Conservation (phyloP, 1,139 yeast species). For the Eremothecium gossypii region DNA sequence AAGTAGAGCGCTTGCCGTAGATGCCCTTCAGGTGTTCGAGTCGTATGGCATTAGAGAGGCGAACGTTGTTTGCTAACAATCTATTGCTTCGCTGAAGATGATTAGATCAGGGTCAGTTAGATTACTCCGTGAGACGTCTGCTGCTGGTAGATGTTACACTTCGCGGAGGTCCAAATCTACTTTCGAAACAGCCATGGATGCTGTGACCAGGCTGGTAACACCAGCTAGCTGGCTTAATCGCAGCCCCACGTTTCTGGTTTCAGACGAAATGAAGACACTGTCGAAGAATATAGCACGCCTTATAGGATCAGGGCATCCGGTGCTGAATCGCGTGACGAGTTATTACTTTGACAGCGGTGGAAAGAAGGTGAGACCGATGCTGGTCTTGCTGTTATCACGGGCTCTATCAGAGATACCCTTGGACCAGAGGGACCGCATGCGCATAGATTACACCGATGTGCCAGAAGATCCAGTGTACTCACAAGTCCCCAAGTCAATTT, state of each 20-base stretch:
- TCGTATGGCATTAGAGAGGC: no score
- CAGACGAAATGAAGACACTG: conserved; percentile 84
- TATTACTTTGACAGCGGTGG: conserved; percentile 96
- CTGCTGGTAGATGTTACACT: not conserved
- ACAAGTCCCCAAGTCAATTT: conserved; percentile 14
- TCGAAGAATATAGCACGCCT: conserved; percentile 80
- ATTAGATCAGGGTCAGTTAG: not conserved
- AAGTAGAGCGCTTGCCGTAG: no score
- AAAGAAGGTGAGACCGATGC: conserved; percentile 85
- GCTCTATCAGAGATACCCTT: conserved; percentile 72
- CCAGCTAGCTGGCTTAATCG: conserved; percentile 44
- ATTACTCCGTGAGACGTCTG: not conserved
- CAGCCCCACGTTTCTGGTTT: conserved; percentile 89
- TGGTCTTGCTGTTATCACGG: conserved; percentile 73
- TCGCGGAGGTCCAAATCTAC: conserved; percentile 31
- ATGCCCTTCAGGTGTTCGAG: no score
- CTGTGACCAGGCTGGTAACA: conserved; percentile 75
- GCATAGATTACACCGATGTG: conserved; percentile 54
- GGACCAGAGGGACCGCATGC: conserved; percentile 54
- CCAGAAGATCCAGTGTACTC: conserved; percentile 50
- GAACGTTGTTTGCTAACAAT: no score
- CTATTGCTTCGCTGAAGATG: no score
- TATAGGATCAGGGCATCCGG: conserved; percentile 90
- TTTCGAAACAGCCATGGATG: conserved; percentile 55
- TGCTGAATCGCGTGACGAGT: conserved; percentile 78